phyloP scores from a whole-genome alignment of 163 green algal species.

The Prototheca stagnorum region DNA sequence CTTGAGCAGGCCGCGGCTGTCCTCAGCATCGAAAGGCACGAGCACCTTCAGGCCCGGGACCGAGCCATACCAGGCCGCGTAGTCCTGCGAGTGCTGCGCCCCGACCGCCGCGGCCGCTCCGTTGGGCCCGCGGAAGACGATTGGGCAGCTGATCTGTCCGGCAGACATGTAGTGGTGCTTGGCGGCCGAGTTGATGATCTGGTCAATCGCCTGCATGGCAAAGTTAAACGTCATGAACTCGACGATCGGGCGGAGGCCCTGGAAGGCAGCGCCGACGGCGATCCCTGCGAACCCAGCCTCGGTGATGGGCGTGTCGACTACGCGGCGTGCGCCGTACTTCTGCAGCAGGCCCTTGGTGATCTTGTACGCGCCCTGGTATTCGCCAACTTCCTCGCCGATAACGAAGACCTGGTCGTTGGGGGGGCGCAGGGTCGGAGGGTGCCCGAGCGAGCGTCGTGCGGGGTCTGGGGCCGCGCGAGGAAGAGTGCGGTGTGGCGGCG shows the following conservation, averaged over 20 bases:
- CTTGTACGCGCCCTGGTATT: constrained; percentile 99
- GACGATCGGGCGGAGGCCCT: constrained; percentile 75
- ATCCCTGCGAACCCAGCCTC: constrained; percentile 96
- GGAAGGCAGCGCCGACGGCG: constrained; percentile 76
- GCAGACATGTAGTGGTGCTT: constrained; percentile 99
- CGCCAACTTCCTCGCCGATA: constrained; percentile 93
- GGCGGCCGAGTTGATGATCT: constrained; percentile 95
- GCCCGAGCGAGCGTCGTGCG: no score
- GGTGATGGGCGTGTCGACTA: constrained; percentile 97
- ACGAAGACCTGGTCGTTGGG: constrained; percentile 60
- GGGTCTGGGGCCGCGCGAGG: no score
- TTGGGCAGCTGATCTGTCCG: constrained; percentile 73
- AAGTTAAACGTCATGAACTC: constrained; percentile 99
- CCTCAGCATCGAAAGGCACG: constrained; percentile 70
- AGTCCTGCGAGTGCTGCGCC: constrained; percentile 84
- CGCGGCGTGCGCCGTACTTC: constrained; percentile 84
- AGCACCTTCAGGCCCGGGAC: constrained; percentile 85
- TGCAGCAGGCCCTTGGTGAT: constrained; percentile 87
- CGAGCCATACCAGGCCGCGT: constrained; percentile 71
- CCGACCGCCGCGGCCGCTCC: constrained; percentile 63
- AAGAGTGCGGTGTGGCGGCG: no score
- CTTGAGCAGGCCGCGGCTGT: constrained; percentile 76
- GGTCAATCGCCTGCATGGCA: constrained; percentile 93
- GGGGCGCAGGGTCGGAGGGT: background rate
- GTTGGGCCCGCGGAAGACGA: constrained; percentile 96